Evolutionary conservation across 306 rosid species (phyloP).

Genomic region (Glycine latifolia): DNA sequence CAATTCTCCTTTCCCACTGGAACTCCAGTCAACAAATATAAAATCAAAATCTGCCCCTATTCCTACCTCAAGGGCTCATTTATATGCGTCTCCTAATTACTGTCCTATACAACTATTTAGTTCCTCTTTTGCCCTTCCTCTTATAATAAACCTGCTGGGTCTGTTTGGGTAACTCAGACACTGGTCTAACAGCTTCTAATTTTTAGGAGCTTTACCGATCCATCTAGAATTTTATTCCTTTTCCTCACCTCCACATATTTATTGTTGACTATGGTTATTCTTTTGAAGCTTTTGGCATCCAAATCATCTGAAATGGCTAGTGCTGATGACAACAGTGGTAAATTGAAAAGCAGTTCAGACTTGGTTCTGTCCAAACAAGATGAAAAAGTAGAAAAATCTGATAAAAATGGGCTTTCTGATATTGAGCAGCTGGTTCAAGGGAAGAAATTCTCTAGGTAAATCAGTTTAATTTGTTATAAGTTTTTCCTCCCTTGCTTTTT

Average conservation of each 20-base stretch:
- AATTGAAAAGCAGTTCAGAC: constrained; percentile 37
- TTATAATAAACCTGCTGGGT: too few species aligned
- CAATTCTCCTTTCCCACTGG: too few species aligned
- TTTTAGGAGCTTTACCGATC: too few species aligned
- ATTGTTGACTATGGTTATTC: constrained; percentile 13
- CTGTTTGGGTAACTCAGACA: too few species aligned
- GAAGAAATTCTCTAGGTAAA: constrained; percentile 55
- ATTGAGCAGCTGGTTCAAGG: constrained; percentile 49
- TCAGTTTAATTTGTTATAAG: constrained; percentile 16
- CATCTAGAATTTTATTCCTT: constrained; percentile 18
- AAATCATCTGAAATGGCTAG: constrained; percentile 39
- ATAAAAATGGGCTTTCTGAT: constrained; percentile 47
- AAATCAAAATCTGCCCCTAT: too few species aligned
- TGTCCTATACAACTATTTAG: too few species aligned
- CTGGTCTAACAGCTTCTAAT: too few species aligned
- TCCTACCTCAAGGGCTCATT: too few species aligned
- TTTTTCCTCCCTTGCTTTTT: constrained; percentile 22
- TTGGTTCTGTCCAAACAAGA: constrained; percentile 20
- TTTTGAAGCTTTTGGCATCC: constrained; percentile 46
- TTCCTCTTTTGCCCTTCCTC: too few species aligned
- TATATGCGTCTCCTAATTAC: too few species aligned
- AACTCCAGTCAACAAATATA: too few species aligned
- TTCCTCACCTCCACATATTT: neutral
- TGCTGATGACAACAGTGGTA: constrained; percentile 24
- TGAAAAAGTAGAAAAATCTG: constrained; percentile 44